Conservation (phyloP, 805 yeast species). For the Zygotorulaspora florentina region DNA sequence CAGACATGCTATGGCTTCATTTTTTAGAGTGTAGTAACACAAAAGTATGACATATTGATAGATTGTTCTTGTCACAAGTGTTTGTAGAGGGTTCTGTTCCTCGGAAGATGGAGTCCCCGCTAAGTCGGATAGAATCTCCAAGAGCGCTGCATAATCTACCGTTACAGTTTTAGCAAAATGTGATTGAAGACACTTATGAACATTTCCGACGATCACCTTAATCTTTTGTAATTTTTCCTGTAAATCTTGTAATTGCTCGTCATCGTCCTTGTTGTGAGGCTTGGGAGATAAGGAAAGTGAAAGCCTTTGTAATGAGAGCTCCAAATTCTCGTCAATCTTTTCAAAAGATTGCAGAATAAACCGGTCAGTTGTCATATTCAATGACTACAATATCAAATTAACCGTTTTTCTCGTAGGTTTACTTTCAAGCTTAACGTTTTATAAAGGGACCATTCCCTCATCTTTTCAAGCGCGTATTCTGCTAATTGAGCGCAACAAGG, state of each 20-base stretch:
- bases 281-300: conserved; percentile 5
- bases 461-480: no score
- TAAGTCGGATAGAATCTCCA: conserved; percentile 2
- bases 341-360: conserved; percentile 14
- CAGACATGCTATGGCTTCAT: conserved; percentile 16
- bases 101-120: conserved; percentile 1
- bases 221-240: conserved; percentile 17
- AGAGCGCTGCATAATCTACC: conserved; percentile 7
- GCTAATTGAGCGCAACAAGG: no score
- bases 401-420: neutral
- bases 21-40: conserved; percentile 22
- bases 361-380: conserved; percentile 13
- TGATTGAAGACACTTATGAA: conserved; percentile 4
- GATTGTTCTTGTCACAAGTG: conserved; percentile 2
- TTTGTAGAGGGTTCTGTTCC: conserved; percentile 6
- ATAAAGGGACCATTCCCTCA: neutral
- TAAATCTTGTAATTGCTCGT: conserved; percentile 6
- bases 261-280: conserved; percentile 5
- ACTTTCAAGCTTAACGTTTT: neutral
- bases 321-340: conserved; percentile 13
- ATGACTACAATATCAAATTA: no score
- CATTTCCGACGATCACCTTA: conserved; percentile 12
- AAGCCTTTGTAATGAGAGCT: conserved; percentile 12
- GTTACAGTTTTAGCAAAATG: neutral
- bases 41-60: conserved; percentile 18